Conservation (phyloP, 1,284 basidiomycete species). For the Takashimella tepidaria region DNA sequence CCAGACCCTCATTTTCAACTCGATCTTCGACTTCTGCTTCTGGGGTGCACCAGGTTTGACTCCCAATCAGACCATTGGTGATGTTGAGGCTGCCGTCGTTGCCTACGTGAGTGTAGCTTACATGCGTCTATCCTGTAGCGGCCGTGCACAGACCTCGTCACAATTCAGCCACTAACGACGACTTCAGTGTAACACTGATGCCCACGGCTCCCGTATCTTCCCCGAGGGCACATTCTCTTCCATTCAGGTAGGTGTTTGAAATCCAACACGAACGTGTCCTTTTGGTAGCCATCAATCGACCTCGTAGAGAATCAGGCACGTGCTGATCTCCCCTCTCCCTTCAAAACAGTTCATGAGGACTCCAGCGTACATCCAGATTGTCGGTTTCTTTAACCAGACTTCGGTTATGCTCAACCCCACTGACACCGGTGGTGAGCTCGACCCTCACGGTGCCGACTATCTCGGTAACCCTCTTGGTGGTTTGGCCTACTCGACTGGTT, state of each 20-base stretch:
- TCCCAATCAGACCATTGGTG: neutral
- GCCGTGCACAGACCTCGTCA: neutral
- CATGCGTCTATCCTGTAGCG: no score
- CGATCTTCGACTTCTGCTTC: slow-evolving; percentile 2
- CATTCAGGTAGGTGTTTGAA: slow-evolving; percentile 8
- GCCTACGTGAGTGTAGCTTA: neutral
- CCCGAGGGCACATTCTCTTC: slow-evolving; percentile 10
- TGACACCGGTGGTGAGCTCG: slow-evolving; percentile 1
- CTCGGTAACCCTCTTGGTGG: slow-evolving; percentile 2
- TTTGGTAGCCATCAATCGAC: neutral
- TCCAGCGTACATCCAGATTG: slow-evolving; percentile 2
- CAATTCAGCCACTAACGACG: neutral
- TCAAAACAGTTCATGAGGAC: slow-evolving; percentile 4
- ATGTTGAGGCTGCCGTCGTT: neutral
- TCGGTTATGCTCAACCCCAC: neutral
- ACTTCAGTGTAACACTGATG: neutral
- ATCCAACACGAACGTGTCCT: no score
- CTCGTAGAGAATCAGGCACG: neutral
- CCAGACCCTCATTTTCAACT: slow-evolving; percentile 14
- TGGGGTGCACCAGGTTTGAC: neutral
- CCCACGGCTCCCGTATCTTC: slow-evolving; percentile 5
- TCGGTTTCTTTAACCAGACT: slow-evolving; percentile 2
- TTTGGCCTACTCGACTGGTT: slow-evolving; percentile 15
- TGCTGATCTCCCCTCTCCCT: neutral
- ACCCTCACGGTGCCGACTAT: slow-evolving; percentile 2